Evolutionary conservation across 345 rosid genomes (phyloP), one percentile per base, ranked within the genome.

Genomic region (Crucihimalaya himalaica): DNA sequence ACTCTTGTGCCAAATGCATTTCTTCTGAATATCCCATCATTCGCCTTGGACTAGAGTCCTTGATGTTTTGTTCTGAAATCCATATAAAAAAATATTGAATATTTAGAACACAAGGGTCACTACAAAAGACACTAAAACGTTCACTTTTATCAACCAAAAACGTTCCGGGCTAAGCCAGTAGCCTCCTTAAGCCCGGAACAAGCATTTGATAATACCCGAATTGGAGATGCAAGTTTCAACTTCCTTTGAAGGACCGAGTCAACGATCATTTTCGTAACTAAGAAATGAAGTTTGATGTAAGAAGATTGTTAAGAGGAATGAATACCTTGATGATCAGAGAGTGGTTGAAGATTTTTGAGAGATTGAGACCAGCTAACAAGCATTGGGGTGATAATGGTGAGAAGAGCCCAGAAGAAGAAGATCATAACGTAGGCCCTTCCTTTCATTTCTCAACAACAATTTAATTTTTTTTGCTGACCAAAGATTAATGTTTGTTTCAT

Each of bases 391-490:
- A 95, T 76, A 62, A 95, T 77, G 9, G 96, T 81, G 72, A 95
- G 96, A 72, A 83, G 70, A 60, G 97, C 97, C 99, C 99, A 95
- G 81, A 88, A 92, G 88, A 95, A 85, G 83, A 92, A 87, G 66
- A 95, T 86, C 80, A 92, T 72, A 11, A 86, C 91, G 32, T 81
- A 83, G 51, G 79, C 88, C 76, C 97, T 92, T 21, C 81, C 87
- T 56, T 35, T 86, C 97, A 92, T 95, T 74, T 83, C 60, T 51
- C 60, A 46, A 61, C 51, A 60, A 56, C 68, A 47, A 71, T 16
- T 23, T 18, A 0, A 6, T 14, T 19, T 37, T 42, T 16, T 28
- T 21, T 28, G 27, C 28, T 46, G 42, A 77, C 72, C 13, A 63
- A 64, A 47, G 6, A 18, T 68, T 6, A 23, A 62, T 53, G 12